A percentile compares a stretch with the other conserved stretches of the same genome.
phyloP scores from a whole-genome alignment of 225 moss, liverwort and hornwort species.

The Sphagnum contortum region DNA sequence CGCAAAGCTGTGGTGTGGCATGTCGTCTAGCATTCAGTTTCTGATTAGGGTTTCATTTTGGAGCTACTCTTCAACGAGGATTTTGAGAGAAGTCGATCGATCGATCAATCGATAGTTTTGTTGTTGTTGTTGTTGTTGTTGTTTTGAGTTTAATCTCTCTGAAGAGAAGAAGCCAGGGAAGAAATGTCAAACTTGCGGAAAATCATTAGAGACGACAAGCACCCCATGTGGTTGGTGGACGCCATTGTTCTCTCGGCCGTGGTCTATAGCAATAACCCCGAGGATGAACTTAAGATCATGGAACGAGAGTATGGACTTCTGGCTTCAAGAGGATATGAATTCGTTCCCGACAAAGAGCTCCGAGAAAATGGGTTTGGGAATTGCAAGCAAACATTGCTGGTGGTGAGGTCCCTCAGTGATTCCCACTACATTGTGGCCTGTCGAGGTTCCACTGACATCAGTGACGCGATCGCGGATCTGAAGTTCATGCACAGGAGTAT shows the following conservation, averaged over 20 bases:
- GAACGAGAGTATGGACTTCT: constrained; percentile 71
- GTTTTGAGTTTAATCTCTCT: no score
- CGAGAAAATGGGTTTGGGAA: constrained; percentile 49
- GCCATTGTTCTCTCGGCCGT: constrained; percentile 91
- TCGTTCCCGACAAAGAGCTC: constrained; percentile 66
- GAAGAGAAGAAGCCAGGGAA: no score
- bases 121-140: no score
- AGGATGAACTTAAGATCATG: constrained; percentile 74
- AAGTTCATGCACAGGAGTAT: constrained; percentile 89
- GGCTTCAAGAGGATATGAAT: constrained; percentile 68
- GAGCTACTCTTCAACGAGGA: no score
- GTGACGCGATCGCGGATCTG: constrained; percentile 71
- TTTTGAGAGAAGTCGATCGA: no score
- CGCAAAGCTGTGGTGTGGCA: no score
- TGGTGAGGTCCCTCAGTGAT: constrained; percentile 56
- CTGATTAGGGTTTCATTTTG: no score
- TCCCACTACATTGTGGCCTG: constrained; percentile 87
- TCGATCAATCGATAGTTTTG: no score
- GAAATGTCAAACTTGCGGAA: constrained; percentile 78
- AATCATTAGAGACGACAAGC: constrained; percentile 83
- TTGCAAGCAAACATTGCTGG: constrained; percentile 67
- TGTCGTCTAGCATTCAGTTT: no score
- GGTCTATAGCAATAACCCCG: constrained; percentile 63
- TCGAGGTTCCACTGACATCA: constrained; percentile 75
- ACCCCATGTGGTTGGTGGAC: constrained; percentile 89